Evolutionary conservation across 78 protist species (phyloP).

Genomic region (Planoprotostelium fungivorum): DNA sequence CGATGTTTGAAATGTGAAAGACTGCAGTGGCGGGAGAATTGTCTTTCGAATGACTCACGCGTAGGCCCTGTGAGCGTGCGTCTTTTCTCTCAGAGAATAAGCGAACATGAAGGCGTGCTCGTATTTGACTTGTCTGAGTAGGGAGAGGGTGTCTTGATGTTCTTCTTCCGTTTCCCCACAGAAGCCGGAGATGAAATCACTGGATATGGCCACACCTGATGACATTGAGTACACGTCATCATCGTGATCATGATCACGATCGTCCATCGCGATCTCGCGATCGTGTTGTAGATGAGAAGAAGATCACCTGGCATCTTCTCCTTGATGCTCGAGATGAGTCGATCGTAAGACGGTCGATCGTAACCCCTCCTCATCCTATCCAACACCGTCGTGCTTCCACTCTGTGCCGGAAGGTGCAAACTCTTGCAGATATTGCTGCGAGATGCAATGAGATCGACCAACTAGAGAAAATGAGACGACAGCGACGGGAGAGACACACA

Average conservation of each 20-base stretch:
- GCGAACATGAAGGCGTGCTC: slow-evolving; percentile 71
- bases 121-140: slow-evolving; percentile 59
- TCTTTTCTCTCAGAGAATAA: slow-evolving; percentile 57
- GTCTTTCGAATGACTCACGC: neutral
- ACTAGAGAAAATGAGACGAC: neutral
- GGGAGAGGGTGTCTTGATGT: slow-evolving; percentile 55
- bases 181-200: slow-evolving; percentile 89
- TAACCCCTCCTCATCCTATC: slow-evolving; percentile 87
- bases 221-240: neutral
- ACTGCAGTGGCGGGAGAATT: too few relatives aligned
- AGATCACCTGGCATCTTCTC: slow-evolving; percentile 21
- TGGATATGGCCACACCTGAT: slow-evolving; percentile 6
- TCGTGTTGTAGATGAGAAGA: neutral
- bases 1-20: neutral
- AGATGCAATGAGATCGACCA: slow-evolving; percentile 30
- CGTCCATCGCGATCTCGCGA: too few relatives aligned
- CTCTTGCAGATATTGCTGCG: slow-evolving; percentile 72
- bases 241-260: too few relatives aligned
- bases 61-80: slow-evolving; percentile 52
- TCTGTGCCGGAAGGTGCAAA: slow-evolving; percentile 88
- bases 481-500: neutral
- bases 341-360: slow-evolving; percentile 74
- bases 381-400: slow-evolving; percentile 56
- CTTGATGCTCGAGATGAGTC: slow-evolving; percentile 33
- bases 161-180: slow-evolving; percentile 92